Evolutionary conservation across 1,284 basidiomycete genomes (phyloP).

Genomic region (Ganoderma leucocontextum): DNA sequence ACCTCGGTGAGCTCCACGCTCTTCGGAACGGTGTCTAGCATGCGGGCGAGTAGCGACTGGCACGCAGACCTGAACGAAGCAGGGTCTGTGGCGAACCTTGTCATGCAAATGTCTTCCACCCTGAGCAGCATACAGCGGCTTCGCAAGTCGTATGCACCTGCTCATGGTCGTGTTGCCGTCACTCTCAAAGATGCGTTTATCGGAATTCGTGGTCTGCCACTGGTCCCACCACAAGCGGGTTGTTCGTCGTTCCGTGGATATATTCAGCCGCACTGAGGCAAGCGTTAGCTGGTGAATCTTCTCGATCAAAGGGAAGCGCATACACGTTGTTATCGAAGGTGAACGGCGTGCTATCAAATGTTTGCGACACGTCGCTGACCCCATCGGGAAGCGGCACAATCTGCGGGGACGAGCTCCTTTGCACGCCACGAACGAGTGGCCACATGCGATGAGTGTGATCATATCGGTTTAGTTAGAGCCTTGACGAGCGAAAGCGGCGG

Average conservation of each 20-base stretch:
- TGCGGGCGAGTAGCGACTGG: slow-evolving; percentile 33
- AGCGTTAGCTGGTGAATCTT: not conserved
- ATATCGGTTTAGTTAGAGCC: slow-evolving; percentile 38
- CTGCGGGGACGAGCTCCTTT: slow-evolving; percentile 39
- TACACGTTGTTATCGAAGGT: slow-evolving; percentile 33
- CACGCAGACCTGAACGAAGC: slow-evolving; percentile 30
- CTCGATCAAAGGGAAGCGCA: not conserved
- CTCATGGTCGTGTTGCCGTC: slow-evolving; percentile 40
- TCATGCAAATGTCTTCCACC: not conserved
- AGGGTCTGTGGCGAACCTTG: slow-evolving; percentile 4
- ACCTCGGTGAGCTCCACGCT: slow-evolving; percentile 34
- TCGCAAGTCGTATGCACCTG: slow-evolving; percentile 5
- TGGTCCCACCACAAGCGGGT: slow-evolving; percentile 33
- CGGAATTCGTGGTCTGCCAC: slow-evolving; percentile 33
- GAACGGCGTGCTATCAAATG: slow-evolving; percentile 29
- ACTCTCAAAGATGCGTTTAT: slow-evolving; percentile 34
- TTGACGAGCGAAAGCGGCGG: slow-evolving; percentile 33
- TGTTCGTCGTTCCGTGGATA: slow-evolving; percentile 30
- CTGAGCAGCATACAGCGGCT: not conserved
- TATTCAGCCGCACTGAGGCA: slow-evolving; percentile 31
- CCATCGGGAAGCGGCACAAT: slow-evolving; percentile 27
- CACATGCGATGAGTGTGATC: slow-evolving; percentile 40
- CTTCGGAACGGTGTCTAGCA: slow-evolving; percentile 40
- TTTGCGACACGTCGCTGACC: slow-evolving; percentile 17
- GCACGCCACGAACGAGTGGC: slow-evolving; percentile 40